Percentiles rank a stretch among this genome's conserved stretches.
phyloP scores from a whole-genome alignment of 257 asterid species.

The Agastache rugosa region DNA sequence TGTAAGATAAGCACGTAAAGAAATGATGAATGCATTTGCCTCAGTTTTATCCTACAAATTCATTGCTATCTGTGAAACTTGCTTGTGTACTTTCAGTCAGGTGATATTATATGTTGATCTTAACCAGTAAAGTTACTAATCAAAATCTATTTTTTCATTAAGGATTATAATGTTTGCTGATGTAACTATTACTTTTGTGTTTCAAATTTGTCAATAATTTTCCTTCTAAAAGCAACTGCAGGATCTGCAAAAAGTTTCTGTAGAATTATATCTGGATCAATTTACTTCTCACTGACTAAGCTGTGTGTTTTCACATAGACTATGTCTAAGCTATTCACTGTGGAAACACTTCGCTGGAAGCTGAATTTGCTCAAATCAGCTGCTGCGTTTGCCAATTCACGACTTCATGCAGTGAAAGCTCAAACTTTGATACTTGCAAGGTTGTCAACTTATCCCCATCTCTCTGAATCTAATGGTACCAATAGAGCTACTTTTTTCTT shows the following conservation, averaged over 20 bases:
- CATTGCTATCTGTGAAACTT: not conserved
- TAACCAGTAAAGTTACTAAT: not conserved
- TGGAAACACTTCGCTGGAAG: conserved; percentile 67
- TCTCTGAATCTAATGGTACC: not conserved
- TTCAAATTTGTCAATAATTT: not conserved
- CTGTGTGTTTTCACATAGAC: not conserved
- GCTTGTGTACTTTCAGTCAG: not conserved
- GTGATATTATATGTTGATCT: not conserved
- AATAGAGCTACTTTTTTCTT: not conserved
- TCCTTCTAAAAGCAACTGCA: not conserved
- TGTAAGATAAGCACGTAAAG: not conserved
- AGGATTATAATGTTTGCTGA: not conserved
- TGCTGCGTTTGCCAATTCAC: conserved; percentile 74
- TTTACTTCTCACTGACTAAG: conserved; percentile 1
- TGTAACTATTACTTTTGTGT: not conserved
- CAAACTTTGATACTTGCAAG: conserved; percentile 75
- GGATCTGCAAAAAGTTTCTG: not conserved
- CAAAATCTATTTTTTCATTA: not conserved
- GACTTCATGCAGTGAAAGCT: conserved; percentile 91
- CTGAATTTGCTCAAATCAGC: conserved; percentile 75
- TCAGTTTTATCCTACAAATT: conserved; percentile 10
- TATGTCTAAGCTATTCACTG: conserved; percentile 46
- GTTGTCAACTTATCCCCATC: conserved; percentile 40
- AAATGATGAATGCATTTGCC: not conserved
- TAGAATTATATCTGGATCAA: not conserved